Evolutionary conservation across 352 stramenopile genomes (phyloP).

Genomic region (Peronospora destructor): DNA sequence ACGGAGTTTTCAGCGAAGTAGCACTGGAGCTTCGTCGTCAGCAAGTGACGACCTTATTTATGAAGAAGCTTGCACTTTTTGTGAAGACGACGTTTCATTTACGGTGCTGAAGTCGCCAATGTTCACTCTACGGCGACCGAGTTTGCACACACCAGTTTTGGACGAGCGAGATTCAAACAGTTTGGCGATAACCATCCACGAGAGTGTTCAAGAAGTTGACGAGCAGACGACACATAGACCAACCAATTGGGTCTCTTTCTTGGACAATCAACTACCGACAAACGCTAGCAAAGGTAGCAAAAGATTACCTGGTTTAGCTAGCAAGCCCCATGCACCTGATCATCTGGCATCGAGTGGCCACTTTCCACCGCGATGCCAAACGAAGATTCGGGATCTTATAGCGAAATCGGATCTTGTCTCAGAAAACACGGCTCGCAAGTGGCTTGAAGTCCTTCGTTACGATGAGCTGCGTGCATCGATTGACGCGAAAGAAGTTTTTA

Average conservation of each 20-base stretch:
- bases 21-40: slow-evolving; percentile 16
- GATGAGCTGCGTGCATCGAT: slow-evolving; percentile 66
- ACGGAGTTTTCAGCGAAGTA: slow-evolving; percentile 11
- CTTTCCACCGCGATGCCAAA: slow-evolving; percentile 28
- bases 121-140: not conserved
- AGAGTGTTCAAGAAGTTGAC: slow-evolving; percentile 6
- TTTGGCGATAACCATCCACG: slow-evolving; percentile 27
- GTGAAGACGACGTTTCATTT: slow-evolving; percentile 53
- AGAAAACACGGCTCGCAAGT: slow-evolving; percentile 55
- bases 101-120: slow-evolving; percentile 30
- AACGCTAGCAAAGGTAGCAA: slow-evolving; percentile 1
- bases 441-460: slow-evolving; percentile 64
- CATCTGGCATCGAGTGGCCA: slow-evolving; percentile 15
- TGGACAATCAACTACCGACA: slow-evolving; percentile 42
- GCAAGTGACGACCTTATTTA: slow-evolving; percentile 35
- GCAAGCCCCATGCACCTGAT: slow-evolving; percentile 19
- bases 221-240: slow-evolving; percentile 1
- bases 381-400: slow-evolving; percentile 62
- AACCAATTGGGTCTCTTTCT: slow-evolving; percentile 39
- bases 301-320: slow-evolving; percentile 9
- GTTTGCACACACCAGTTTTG: slow-evolving; percentile 4
- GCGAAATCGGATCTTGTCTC: slow-evolving; percentile 53
- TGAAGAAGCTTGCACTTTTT: slow-evolving; percentile 43
- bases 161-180: slow-evolving; percentile 9
- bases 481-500: slow-evolving; percentile 81